Base-by-base conservation (phyloP, 345 rosid genomes). In the Eucalyptus pauciflora region DNA sequence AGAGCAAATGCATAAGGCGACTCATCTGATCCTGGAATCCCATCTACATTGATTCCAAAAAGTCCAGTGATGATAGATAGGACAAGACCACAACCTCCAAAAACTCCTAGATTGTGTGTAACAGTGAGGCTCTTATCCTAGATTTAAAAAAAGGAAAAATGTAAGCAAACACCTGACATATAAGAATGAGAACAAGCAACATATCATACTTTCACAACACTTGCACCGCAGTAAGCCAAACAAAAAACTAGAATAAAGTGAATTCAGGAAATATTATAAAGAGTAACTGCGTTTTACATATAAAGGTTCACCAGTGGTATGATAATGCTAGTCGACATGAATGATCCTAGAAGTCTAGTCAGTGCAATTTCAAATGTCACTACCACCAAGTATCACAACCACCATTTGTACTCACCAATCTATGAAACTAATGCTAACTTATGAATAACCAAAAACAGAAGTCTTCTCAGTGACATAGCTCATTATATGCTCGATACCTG, bases 31-130 rank as follows among this genome's bases (percentile, higher is more conserved):
- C 96, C 95, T 25, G 96, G 97, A 16, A 95, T 95, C 52, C 97
- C 96, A 87, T 94, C 96, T 85, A 95, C 94, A 88, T 95, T 94
- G 76, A 94, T 95, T 88, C 96, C 96, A 58, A 94, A 94, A 25
- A 94, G 95, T 37, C 97, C 95, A 24, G 96, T 94, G 46, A 93
- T 91, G 90, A 95, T 93, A 13, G 96, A 90, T 16, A 95, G 95
- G 60, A 94, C 81, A 17, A 95, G 93, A 58, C 97, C 96, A 7
- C 94, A 94, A 46, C 96, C 95, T 50, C 96, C 97, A 89, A 94
- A 95, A 79, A 95, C 92, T 92, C 96, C 96, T 89, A 94, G 92
- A 90, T 93, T 94, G 89, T 95, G 96, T 41, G 97, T 93, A 27
- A 94, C 96, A 3, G 92, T 90, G 83, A 95, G 95, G 89, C 97